phyloP scores from a whole-genome alignment of 2,329 filamentous ascomycete species.

The Corynespora cassiicola region DNA sequence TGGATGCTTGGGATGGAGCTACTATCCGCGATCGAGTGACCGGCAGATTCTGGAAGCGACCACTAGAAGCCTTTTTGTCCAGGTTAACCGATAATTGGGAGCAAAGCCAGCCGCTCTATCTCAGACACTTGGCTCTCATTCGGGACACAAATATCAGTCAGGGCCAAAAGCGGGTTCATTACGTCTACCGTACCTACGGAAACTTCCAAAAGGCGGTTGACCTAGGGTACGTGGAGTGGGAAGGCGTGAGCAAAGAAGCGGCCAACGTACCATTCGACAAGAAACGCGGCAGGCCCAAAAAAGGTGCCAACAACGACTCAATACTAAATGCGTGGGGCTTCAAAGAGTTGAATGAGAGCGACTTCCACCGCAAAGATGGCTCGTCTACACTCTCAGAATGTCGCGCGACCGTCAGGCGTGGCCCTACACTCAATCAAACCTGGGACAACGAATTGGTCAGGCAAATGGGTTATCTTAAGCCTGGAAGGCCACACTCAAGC shows the following conservation, averaged over 20 bases:
- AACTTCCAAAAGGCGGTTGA: constrained; percentile 63
- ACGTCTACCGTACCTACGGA: constrained; percentile 60
- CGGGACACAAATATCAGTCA: constrained; percentile 58
- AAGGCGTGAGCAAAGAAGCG: constrained; percentile 53
- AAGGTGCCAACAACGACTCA: constrained; percentile 3
- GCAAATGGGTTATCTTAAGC: constrained; percentile 29
- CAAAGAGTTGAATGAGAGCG: constrained; percentile 16
- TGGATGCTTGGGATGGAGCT: constrained; percentile 56
- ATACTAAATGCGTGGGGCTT: constrained; percentile 41
- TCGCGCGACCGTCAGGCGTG: constrained; percentile 24
- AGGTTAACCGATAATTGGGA: constrained; percentile 64
- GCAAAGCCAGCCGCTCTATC: constrained; percentile 62
- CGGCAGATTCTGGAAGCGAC: constrained; percentile 61
- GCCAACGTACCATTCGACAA: constrained; percentile 33
- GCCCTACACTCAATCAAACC: constrained; percentile 21
- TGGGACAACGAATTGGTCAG: constrained; percentile 34
- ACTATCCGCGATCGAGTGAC: constrained; percentile 48
- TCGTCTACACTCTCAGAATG: constrained; percentile 33
- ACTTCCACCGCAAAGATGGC: constrained; percentile 28
- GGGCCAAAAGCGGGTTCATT: constrained; percentile 54
- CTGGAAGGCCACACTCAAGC: constrained; percentile 1
- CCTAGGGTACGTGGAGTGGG: constrained; percentile 58
- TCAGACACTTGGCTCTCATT: constrained; percentile 63
- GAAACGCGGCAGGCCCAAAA: constrained; percentile 22
- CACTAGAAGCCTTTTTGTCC: constrained; percentile 59